A percentile compares a stretch with the other conserved stretches of the same genome.
Evolutionary conservation across 2,329 filamentous ascomycete species (phyloP).

Genomic region (Aquanectria penicillioides): DNA sequence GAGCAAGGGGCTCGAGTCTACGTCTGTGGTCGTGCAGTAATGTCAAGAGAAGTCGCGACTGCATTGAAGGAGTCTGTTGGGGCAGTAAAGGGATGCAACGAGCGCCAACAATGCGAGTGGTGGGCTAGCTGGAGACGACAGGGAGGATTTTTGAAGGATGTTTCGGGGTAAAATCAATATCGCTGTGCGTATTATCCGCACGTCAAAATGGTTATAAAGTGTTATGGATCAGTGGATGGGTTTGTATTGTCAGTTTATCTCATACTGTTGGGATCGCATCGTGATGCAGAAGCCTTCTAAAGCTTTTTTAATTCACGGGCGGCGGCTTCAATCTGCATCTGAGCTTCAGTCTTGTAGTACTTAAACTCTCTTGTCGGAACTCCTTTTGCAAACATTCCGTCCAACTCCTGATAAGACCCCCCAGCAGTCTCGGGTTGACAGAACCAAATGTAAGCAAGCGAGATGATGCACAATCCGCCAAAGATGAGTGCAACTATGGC

Average conservation of each 20-base stretch:
- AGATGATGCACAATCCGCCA: conserved; percentile 24
- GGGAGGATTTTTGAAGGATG: conserved; percentile 5
- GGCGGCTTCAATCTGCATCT: conserved; percentile 21
- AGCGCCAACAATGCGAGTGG: conserved; percentile 1
- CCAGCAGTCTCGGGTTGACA: conserved; percentile 33
- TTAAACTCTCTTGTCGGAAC: conserved; percentile 21
- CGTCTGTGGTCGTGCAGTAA: conserved; percentile 11
- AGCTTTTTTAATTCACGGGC: conserved; percentile 1
- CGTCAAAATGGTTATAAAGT: not conserved
- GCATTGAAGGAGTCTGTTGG: not conserved
- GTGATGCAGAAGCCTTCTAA: no score
- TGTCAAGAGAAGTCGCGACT: conserved; percentile 12
- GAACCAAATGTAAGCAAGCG: conserved; percentile 23
- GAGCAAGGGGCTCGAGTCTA: conserved; percentile 6
- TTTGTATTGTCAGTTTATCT: not conserved
- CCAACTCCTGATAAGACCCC: conserved; percentile 30
- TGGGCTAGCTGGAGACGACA: not conserved
- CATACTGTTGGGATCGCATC: no score
- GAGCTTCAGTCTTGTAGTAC: conserved; percentile 19
- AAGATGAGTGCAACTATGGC: conserved; percentile 31
- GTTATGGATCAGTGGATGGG: not conserved
- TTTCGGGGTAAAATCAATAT: not conserved
- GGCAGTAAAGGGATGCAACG: not conserved
- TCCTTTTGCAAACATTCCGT: conserved; percentile 29
- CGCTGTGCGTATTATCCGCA: no score